Evolutionary conservation across 2,329 filamentous ascomycete species (phyloP), one percentile per base, ranked within the genome.

Genomic region (Xylariaceae sp.): DNA sequence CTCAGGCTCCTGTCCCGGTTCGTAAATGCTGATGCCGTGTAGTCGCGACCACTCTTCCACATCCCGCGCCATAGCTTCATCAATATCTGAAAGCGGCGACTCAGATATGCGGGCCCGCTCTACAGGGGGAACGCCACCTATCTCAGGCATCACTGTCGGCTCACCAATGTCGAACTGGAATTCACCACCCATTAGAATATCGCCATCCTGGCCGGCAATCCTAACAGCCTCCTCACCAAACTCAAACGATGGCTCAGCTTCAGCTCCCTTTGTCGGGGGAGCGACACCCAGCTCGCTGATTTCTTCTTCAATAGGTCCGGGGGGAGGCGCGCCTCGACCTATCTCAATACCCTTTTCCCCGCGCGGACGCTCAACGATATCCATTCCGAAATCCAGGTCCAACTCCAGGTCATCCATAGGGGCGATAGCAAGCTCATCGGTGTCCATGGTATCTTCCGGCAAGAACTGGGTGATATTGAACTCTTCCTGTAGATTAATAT

Each of bases 381-480:
- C 87, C 59, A 95, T 80, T 64, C 89, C 89, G 64, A 93, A 87
- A 66, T 91, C 89, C 52, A 93, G 77, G 62, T 90, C 84, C 23
- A 91, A 79, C 52, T 89, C 89, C 50, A 91, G 80, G 67, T 91
- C 89, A 62, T 83, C 87, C 74, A 81, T 78, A 52, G 80, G 78
- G 5, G 78, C 80, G 50, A 87, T 74, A 19, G 76, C 81, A 56
- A 80, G 72, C 54, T 83, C 84, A 48, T 83, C 85, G 58, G 85
- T 88, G 66, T 78, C 74, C 67, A 79, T 74, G 63, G 81, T 85
- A 54, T 80, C 85, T 48, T 86, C 86, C 26, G 90, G 87, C 29
- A 97, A 79, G 51, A 96, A 89, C 69, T 96, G 91, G 71, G 90
- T 96, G 69, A 86, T 85, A 71, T 84, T 84, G 64, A 85, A 85